Percentiles rank a stretch among this genome's conserved stretches.
These are phyloP conservation scores for Claviceps africana DNA, from an alignment of 2,329 filamentous ascomycete species.

Conservation along the genomic window DNA sequence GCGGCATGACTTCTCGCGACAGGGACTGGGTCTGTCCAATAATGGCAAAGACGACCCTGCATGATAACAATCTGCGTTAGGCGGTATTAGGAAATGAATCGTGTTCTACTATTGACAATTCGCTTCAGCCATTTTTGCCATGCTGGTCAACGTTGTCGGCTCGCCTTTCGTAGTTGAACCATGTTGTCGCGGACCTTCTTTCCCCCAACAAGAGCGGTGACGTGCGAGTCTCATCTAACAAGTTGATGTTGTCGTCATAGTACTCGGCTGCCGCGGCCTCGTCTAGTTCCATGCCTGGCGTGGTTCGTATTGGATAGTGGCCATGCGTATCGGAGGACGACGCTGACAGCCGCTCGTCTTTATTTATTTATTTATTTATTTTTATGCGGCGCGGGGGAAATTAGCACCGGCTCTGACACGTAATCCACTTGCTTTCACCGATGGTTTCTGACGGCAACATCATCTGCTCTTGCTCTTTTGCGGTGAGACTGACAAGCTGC, in stretches of 20 bases:
- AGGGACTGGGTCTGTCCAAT: neutral
- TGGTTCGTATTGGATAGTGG: neutral
- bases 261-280: neutral
- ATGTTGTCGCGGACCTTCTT: neutral
- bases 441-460: neutral
- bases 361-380: too few relatives aligned
- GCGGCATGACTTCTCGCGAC: neutral
- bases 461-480: neutral
- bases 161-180: neutral
- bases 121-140: neutral
- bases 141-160: neutral
- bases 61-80: constrained; percentile 1
- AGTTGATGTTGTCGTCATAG: neutral
- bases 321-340: neutral
- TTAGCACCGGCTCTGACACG: neutral
- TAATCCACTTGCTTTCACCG: neutral
- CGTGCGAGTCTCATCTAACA: neutral
- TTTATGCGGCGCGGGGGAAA: neutral
- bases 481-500: neutral
- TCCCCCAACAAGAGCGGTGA: neutral
- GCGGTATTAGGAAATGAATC: neutral
- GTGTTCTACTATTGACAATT: neutral
- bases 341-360: neutral
- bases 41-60: constrained; percentile 2
- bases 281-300: neutral